Percentiles rank a stretch among this genome's conserved stretches.
Evolutionary conservation across 176 grass and related monocot genomes (phyloP).

Genomic region (Themeda triandra): DNA sequence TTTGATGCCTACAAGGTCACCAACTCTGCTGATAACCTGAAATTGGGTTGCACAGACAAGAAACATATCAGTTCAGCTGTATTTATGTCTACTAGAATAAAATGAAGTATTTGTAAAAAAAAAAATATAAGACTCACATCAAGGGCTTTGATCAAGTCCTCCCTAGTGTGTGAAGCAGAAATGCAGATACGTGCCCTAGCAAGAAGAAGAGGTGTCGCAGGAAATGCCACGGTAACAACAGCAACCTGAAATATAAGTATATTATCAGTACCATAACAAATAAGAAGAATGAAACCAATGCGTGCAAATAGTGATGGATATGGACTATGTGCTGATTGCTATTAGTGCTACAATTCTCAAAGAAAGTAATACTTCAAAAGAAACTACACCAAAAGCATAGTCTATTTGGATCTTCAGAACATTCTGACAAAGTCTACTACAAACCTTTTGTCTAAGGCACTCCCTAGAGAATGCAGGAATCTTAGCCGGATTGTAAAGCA

Average conservation of each 20-base stretch:
- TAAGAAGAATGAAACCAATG: not conserved
- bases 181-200: constrained; percentile 80
- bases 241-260: constrained; percentile 47
- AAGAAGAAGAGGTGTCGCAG: constrained; percentile 75
- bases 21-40: constrained; percentile 82
- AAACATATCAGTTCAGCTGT: constrained; percentile 2
- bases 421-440: not conserved
- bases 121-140: constrained; percentile 42
- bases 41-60: not conserved
- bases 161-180: constrained; percentile 77
- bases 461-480: constrained; percentile 87
- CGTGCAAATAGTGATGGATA: not conserved
- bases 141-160: constrained; percentile 69
- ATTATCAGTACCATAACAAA: not conserved
- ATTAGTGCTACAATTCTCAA: not conserved
- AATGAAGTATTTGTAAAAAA: not conserved
- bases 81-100: not conserved
- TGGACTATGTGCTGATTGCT: not conserved
- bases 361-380: not conserved
- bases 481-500: constrained; percentile 88
- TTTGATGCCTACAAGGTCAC: constrained; percentile 73
- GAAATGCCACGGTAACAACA: constrained; percentile 77
- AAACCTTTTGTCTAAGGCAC: constrained; percentile 75
- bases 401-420: not conserved
- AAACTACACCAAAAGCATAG: not conserved